Conservation (phyloP, 345 rosid genomes). For the Brassica juncea region DNA sequence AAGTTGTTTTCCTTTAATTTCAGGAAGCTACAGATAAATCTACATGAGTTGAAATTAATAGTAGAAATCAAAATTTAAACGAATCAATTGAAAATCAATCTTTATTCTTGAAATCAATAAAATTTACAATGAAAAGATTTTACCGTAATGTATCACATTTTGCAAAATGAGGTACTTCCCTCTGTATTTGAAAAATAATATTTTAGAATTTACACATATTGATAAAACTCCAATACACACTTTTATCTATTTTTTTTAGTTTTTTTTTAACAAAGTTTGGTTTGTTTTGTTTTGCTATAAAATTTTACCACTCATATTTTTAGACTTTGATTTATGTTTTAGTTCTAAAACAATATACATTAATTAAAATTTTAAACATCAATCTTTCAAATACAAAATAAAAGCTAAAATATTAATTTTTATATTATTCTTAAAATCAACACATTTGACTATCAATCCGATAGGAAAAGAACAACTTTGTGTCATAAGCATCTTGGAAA, state of each 20-base stretch:
- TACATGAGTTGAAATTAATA: not conserved
- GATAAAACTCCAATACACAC: no score
- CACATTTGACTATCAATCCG: not conserved
- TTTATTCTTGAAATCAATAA: not conserved
- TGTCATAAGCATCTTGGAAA: conserved; percentile 18
- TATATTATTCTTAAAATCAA: not conserved
- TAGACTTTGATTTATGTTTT: no score
- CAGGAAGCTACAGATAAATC: not conserved
- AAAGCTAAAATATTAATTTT: no score
- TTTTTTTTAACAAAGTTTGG: no score
- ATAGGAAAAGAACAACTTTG: not conserved
- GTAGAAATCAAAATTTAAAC: not conserved
- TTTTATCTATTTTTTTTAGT: no score
- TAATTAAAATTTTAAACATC: no score
- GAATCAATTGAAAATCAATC: conserved; percentile 9
- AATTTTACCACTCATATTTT: no score
- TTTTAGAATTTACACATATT: not conserved
- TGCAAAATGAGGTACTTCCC: not conserved
- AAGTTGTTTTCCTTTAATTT: not conserved
- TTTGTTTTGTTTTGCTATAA: no score
- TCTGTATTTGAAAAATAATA: not conserved
- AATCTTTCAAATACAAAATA: no score
- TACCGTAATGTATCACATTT: not conserved
- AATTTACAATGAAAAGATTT: not conserved
- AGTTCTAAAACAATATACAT: no score